phyloP scores from a whole-genome alignment of 305 asterid species.

The Solanum hybrid region DNA sequence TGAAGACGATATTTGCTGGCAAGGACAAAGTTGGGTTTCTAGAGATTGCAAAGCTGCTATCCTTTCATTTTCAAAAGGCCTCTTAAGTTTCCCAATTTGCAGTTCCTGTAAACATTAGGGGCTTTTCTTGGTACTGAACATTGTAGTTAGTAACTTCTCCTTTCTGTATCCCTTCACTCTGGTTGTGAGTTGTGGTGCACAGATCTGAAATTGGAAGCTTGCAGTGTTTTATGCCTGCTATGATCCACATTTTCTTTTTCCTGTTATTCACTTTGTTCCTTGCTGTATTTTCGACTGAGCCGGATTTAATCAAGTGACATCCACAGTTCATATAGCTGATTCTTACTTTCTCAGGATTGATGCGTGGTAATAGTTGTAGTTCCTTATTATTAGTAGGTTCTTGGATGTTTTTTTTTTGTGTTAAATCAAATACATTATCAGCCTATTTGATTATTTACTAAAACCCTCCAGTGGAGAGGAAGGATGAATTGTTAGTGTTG shows the following conservation, averaged over 20 bases:
- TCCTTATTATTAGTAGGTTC: not conserved
- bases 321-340: not conserved
- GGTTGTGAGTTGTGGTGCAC: not conserved
- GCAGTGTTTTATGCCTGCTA: not conserved
- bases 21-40: slow-evolving; percentile 45
- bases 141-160: not conserved
- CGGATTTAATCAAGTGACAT: not conserved
- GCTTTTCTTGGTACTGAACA: not conserved
- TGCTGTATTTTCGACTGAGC: not conserved
- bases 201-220: not conserved
- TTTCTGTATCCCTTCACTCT: not conserved
- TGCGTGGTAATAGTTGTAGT: no score
- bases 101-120: not conserved
- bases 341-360: not conserved
- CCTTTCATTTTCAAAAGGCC: slow-evolving; percentile 40
- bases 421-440: not conserved
- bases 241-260: not conserved
- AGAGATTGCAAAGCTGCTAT: slow-evolving; percentile 35
- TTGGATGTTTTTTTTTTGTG: not conserved
- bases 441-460: not conserved
- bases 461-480: not conserved
- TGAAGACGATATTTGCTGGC: slow-evolving; percentile 49
- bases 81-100: not conserved
- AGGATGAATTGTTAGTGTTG: not conserved
- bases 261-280: not conserved